A percentile compares a stretch with the other conserved stretches of the same genome.
Conservation (phyloP, 1,284 basidiomycete genomes). For the Malassezia vespertilionis region DNA sequence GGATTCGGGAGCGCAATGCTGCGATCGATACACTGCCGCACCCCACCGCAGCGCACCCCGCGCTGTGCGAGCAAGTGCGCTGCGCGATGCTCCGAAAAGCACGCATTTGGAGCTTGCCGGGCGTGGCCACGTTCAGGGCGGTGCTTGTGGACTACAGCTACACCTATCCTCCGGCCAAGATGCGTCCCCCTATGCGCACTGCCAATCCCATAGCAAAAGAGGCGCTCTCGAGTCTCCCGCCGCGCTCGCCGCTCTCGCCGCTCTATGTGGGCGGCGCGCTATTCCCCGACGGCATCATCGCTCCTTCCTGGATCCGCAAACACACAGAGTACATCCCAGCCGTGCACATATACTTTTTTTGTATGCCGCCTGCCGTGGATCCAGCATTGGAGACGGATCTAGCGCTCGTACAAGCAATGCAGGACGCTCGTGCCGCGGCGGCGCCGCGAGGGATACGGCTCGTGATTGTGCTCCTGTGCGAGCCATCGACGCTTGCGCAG, state of each 20-base stretch:
- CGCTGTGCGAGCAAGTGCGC: conserved; percentile 2
- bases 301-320: conserved; percentile 92
- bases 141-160: background rate
- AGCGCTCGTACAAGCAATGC: conserved; percentile 58
- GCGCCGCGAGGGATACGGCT: conserved; percentile 81
- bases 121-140: background rate
- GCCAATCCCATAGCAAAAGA: conserved; percentile 11
- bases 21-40: background rate
- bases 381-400: conserved; percentile 52
- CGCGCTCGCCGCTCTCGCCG: conserved; percentile 79
- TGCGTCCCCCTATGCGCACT: background rate
- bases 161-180: background rate
- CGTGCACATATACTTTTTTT: conserved; percentile 79
- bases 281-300: conserved; percentile 84
- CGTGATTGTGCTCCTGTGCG: conserved; percentile 85
- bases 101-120: conserved; percentile 1
- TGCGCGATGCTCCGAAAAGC: background rate
- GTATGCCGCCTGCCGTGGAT: conserved; percentile 53
- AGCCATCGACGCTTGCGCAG: conserved; percentile 56
- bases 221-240: conserved; percentile 25
- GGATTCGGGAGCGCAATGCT: background rate
- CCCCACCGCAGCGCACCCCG: background rate
- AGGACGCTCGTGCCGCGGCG: conserved; percentile 63
- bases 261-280: conserved; percentile 74
- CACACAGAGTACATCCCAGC: conserved; percentile 80